Conservation (phyloP, 495 filamentous ascomycete genomes). For the Podospora anserina region DNA sequence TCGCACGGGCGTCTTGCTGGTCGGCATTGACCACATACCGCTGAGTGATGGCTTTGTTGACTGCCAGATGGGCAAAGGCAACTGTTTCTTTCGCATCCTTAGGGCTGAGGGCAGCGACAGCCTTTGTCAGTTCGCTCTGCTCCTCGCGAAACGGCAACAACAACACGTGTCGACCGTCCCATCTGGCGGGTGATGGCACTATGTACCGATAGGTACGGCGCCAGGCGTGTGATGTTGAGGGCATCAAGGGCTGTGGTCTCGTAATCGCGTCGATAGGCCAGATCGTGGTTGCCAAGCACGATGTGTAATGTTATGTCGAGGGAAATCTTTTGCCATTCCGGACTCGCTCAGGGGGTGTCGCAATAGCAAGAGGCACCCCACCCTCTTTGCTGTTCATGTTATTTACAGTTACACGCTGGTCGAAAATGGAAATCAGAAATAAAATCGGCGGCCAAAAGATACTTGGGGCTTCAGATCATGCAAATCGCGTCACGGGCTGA, state of each 20-base stretch:
- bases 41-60: conserved; percentile 35
- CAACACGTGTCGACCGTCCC: conserved; percentile 33
- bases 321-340: too few species aligned
- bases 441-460: too few species aligned
- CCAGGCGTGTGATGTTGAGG: conserved; percentile 29
- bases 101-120: conserved; percentile 23
- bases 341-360: too few species aligned
- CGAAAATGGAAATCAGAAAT: too few species aligned
- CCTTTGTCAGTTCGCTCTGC: conserved; percentile 15
- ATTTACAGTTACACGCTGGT: too few species aligned
- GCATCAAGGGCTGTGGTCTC: conserved; percentile 32
- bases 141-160: conserved; percentile 8
- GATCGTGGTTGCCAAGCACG: conserved; percentile 37
- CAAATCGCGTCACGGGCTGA: too few species aligned
- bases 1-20: conserved; percentile 8
- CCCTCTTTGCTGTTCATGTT: too few species aligned
- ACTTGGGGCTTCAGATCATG: too few species aligned
- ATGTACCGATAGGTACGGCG: conserved; percentile 30
- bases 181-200: conserved; percentile 22
- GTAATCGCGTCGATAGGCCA: conserved; percentile 34
- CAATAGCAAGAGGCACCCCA: too few species aligned
- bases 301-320: conserved; percentile 18
- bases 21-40: conserved; percentile 23
- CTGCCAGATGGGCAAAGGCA: conserved; percentile 34
- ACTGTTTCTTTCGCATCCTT: conserved; percentile 26